Base-by-base conservation (phyloP, 306 rosid species). In the Quercus mongolica region DNA sequence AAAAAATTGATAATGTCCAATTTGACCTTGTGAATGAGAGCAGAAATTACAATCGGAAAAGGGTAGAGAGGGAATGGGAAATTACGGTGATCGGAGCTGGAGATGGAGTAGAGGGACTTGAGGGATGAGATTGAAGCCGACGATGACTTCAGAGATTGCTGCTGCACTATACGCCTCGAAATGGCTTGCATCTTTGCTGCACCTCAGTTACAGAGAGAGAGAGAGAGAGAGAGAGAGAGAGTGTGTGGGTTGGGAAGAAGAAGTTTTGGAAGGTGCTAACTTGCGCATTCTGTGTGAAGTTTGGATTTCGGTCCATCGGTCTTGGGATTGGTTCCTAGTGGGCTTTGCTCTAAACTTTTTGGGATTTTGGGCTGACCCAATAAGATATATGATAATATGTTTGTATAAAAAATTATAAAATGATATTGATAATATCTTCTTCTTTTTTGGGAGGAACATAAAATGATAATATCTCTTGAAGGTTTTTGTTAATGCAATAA, bases 131-230 rank as follows among this genome's bases (percentile, higher is more conserved):
- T 65, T 67, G 90, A 86, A 26, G 88, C 8, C 0, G 90, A 79
- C 3, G 90, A 76, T 6, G 89, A 68, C n/a, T 70, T 85, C 80
- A 85, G 83, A 13, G 87, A 84, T 83, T 83, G 91, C 76, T 87
- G 91, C 79, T 83, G 46, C 11, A 41, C 93, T 62, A 90, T 73
- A 80, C 98, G 98, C 88, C 91, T 91, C 26, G 93, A 59, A 67
- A 89, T 62, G 78, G 89, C 82, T 91, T 93, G 99, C 99, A 96
- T 96, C 90, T 79, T 87, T 67, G 38, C 33, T 21, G 3, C 4
- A 38, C 81, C 76, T 83, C 90, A 77, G 85, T 52, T 69, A 65
- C 82, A 57, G 28, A 69, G 26, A 38, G 21, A 10, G 21, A 72
- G 41, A 46, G 21, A 72, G 41, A 46, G 21, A 72, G 41, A 46